Base-by-base conservation (phyloP, 192 early-diverging fungal genomes). In the Rhizoclosmatium sp. region DNA sequence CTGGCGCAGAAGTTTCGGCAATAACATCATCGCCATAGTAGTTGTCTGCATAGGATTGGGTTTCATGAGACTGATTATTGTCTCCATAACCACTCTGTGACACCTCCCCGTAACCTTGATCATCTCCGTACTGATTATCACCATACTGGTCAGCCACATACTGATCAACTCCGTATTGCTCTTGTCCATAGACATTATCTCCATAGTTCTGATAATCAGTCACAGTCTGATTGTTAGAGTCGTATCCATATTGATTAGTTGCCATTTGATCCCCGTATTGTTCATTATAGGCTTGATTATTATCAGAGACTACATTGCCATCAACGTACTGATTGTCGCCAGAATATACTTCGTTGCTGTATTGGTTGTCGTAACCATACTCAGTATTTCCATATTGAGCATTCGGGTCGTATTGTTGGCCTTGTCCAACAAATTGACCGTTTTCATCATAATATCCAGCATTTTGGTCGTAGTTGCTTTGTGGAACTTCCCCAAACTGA, bases 211-310 rank as follows among this genome's bases (percentile, higher is more conserved):
- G 31, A 7, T 14, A 5, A n/a, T 23, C 54, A 39, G 7, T 42
- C 47, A 9, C 40, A 47, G 45, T 9, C 47, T 41, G 39, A 69
- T 69, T 65, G 16, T 65, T 31, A n/a, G 16, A 12, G 31, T n/a
- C 39, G 19, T 12, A n/a, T 69, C 47, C 56, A 59, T 73, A 73
- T 39, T 44, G 14, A 73, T 56, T 7, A 4, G 5, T 5, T 9
- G 19, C 71, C 5, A 19, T 14, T 19, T 46, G 10, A 48, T 70
- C 44, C 69, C 9, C 69, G 31, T 70, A 70, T 19, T 51, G 44
- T 46, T 70, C 41, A 59, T 42, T 61, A 61, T 41, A 9, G 23
- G n/a, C 58, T 66, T 73, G 62, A 9, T 62, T 56, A 62, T 73
- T 60, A 7, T 16, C 71, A 62, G 21, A 19, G 14, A 44, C 51